Conservation (phyloP, 2,329 filamentous ascomycete genomes). For the Clonostachys rhizophaga region DNA sequence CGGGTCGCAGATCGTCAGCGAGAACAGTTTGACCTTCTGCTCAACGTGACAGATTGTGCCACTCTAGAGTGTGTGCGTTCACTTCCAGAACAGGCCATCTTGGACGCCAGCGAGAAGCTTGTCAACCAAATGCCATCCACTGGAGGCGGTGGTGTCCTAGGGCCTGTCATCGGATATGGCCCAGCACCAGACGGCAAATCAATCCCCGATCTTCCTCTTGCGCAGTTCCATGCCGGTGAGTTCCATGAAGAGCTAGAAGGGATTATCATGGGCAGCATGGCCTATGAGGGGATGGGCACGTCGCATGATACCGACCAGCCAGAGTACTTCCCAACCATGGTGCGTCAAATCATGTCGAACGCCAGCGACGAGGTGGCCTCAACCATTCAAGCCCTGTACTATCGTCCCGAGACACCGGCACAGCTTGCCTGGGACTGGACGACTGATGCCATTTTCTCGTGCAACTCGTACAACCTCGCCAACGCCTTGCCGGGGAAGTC, state of each 20-base stretch:
- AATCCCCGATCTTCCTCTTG: conserved; percentile 7
- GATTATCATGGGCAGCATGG: conserved; percentile 7
- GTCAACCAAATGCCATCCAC: conserved; percentile 7
- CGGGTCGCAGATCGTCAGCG: conserved; percentile 4
- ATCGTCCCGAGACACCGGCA: conserved; percentile 1
- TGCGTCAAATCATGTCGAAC: conserved; percentile 5
- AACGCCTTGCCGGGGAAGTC: conserved; percentile 4
- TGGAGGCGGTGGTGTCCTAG: conserved; percentile 11
- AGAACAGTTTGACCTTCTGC: conserved; percentile 4
- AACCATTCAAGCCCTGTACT: conserved; percentile 6
- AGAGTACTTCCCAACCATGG: conserved; percentile 5
- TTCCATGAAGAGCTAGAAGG: conserved; percentile 3
- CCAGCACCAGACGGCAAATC: conserved; percentile 7
- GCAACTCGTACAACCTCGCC: conserved; percentile 10
- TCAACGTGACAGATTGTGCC: conserved; percentile 5
- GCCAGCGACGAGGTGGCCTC: conserved; percentile 5
- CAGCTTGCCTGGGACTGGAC: conserved; percentile 14
- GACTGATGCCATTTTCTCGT: conserved; percentile 11
- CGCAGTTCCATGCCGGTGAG: conserved; percentile 3
- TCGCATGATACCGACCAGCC: conserved; percentile 7
- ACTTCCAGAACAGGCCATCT: conserved; percentile 3
- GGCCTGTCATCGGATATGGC: conserved; percentile 9
- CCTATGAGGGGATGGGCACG: conserved; percentile 6
- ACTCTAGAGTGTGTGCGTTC: conserved; percentile 4
- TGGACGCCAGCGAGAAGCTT: conserved; percentile 5